phyloP scores from a whole-genome alignment of 2,329 filamentous ascomycete species.

The Colletotrichum truncatum region DNA sequence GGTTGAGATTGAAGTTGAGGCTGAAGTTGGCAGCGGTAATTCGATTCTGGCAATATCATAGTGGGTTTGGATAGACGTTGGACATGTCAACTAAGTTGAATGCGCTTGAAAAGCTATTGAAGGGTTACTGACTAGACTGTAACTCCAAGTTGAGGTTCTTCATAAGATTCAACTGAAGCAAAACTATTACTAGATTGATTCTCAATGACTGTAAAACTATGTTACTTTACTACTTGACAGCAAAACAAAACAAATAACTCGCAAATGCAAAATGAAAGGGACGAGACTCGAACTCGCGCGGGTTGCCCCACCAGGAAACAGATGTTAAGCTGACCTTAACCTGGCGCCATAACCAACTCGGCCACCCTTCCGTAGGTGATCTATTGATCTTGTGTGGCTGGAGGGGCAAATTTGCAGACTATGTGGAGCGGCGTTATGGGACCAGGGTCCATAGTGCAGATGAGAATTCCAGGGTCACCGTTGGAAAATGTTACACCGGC shows the following conservation, averaged over 20 bases:
- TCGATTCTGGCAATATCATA: not conserved
- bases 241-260: not conserved
- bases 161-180: too few species aligned
- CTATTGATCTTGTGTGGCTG: too few species aligned
- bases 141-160: too few species aligned
- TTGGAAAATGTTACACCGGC: too few species aligned
- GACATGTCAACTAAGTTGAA: too few species aligned
- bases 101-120: not conserved
- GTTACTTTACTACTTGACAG: not conserved
- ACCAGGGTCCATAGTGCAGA: too few species aligned
- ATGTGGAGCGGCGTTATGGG: too few species aligned
- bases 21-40: not conserved
- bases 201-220: not conserved
- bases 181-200: too few species aligned
- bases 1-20: constrained; percentile 16
- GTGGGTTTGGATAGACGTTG: accelerated
- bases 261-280: constrained; percentile 24
- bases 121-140: too few species aligned
- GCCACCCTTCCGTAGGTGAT: constrained; percentile 26
- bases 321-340: constrained; percentile 31
- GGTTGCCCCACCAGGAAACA: constrained; percentile 32
- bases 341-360: constrained; percentile 32
- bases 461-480: too few species aligned
- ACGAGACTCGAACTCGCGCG: constrained; percentile 32
- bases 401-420: too few species aligned